Base-by-base conservation (phyloP, 2,329 filamentous ascomycete genomes). In the Periconia sp. region DNA sequence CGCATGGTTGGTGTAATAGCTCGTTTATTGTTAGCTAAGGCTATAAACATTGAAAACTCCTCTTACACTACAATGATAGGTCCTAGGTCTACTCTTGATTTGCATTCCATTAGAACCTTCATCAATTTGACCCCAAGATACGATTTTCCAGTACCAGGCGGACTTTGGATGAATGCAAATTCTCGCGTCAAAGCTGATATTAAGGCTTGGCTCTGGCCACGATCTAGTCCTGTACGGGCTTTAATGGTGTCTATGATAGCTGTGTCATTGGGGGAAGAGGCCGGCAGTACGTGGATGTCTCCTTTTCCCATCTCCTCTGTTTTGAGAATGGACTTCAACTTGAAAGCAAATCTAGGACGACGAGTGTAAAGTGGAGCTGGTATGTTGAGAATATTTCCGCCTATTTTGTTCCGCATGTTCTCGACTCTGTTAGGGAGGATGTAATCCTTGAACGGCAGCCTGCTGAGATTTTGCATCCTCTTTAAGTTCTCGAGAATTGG, bases 131-230 rank as follows among this genome's bases (percentile, higher is more conserved):
- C 77, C 2, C 86, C 86, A 0, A 81, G 77, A 57, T 81, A 89
- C 5, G 78, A 82, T 64, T 90, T 90, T 0, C 88, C 87, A 0
- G 87, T 90, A 0, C 88, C 87, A 0, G 87, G 87, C 0, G 87
- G 87, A 0, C 88, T 88, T 72, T 90, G 86, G 11, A 89, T 86
- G 5, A 89, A 74, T 1, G 84, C 81, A 9, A 88, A 68, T 33
- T 78, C 77, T 1, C 79, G 76, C 0, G 74, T 77, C 0, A 90
- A 69, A 2, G 83, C 78, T 17, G 78, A 72, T 0, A 86, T 57
- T 0, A 89, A 66, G 1, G 85, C 83, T 3, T 60, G 54, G 3
- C 80, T 79, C 60, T 81, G 79, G 2, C 70, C 73, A 10, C 61
- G 52, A 57, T 89, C 86, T 0, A 90, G 77, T 2, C 49, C 52